These are phyloP conservation scores for Effrenium voratum DNA, from an alignment of 73 alveolate species.

Conservation along the genomic window DNA sequence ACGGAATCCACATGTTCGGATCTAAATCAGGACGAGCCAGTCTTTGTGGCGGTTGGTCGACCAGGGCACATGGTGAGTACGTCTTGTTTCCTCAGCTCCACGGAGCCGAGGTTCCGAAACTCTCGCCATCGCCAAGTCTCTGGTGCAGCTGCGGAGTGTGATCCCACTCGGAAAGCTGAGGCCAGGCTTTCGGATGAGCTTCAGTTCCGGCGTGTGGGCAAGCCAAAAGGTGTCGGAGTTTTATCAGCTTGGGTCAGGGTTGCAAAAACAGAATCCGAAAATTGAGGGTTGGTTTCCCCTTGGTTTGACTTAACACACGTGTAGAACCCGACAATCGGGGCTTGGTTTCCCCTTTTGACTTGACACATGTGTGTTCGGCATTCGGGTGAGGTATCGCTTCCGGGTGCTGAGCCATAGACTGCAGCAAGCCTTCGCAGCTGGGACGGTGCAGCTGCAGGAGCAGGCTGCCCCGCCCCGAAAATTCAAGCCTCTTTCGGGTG, in stretches of 20 bases:
- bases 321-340: neutral
- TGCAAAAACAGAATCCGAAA: no score
- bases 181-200: no score
- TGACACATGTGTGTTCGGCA: neutral
- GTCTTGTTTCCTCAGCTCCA: neutral
- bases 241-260: no score
- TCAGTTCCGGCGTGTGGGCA: no score
- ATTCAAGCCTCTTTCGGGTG: no score
- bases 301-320: no score
- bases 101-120: conserved; percentile 42
- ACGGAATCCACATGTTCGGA: no score
- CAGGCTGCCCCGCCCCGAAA: neutral
- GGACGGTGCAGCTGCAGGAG: neutral
- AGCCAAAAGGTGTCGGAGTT: no score
- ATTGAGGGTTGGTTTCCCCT: no score
- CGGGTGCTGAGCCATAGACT: conserved; percentile 46
- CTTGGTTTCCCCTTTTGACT: neutral
- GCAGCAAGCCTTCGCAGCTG: neutral
- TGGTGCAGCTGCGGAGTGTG: conserved; percentile 68
- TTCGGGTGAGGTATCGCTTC: conserved; percentile 50
- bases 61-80: no score
- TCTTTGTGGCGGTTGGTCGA: no score
- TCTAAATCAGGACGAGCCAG: no score
- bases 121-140: conserved; percentile 45
- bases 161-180: conserved; percentile 61